phyloP scores from a whole-genome alignment of 805 yeast species.

The Candida argentea region DNA sequence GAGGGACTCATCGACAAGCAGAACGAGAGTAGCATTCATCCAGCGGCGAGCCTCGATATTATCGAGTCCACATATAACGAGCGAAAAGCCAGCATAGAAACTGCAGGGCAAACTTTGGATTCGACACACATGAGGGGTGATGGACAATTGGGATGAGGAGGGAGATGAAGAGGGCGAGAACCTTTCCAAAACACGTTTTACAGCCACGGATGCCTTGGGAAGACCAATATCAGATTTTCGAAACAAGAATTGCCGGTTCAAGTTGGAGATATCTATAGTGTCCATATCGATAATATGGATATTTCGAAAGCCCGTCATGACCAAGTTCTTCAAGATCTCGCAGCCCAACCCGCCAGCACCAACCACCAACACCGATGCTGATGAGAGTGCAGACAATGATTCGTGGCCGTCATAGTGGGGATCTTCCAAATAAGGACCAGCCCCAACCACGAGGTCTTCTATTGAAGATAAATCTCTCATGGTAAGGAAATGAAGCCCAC shows the following conservation, averaged over 20 bases:
- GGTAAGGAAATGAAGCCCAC: no score
- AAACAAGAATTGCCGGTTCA: slow-evolving; percentile 69
- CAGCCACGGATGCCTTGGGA: slow-evolving; percentile 60
- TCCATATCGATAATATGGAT: slow-evolving; percentile 76
- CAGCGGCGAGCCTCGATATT: slow-evolving; percentile 84
- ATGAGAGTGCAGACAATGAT: slow-evolving; percentile 13
- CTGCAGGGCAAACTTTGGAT: slow-evolving; percentile 48
- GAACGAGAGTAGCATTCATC: slow-evolving; percentile 64
- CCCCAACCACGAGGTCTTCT: slow-evolving; percentile 10
- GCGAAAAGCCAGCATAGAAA: slow-evolving; percentile 58
- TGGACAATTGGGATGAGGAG: slow-evolving; percentile 22
- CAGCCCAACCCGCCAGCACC: slow-evolving; percentile 87
- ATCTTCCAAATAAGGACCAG: slow-evolving; percentile 33
- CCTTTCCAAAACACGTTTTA: slow-evolving; percentile 40
- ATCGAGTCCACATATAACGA: slow-evolving; percentile 83
- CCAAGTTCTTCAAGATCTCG: slow-evolving; percentile 65
- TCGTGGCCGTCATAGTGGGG: slow-evolving; percentile 17
- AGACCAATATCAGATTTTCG: slow-evolving; percentile 51
- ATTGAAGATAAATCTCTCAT: slow-evolving; percentile 8
- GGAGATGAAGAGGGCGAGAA: no score
- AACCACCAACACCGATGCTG: slow-evolving; percentile 31
- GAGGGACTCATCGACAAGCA: slow-evolving; percentile 44
- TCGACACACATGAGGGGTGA: slow-evolving; percentile 53
- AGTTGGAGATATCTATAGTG: slow-evolving; percentile 65
- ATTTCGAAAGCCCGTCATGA: slow-evolving; percentile 54